Evolutionary conservation across 352 stramenopile species (phyloP).

Genomic region (Phytophthora constricta): DNA sequence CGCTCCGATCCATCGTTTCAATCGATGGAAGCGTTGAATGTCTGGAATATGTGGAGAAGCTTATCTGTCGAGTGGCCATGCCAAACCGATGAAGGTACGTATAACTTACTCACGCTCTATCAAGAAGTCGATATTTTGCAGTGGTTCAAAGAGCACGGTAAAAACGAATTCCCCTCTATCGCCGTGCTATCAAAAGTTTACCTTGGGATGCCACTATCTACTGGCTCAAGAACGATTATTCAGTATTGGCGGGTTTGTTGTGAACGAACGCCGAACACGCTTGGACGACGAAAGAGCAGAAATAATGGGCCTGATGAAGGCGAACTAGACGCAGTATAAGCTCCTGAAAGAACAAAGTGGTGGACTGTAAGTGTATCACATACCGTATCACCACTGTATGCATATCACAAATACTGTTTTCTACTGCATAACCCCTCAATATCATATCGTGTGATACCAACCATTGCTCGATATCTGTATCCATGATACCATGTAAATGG

Average conservation of each 20-base stretch:
- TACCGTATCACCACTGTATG: too few species aligned
- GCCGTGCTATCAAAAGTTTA: slow-evolving; percentile 3
- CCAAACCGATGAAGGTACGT: neutral
- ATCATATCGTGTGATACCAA: too few species aligned
- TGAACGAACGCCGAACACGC: slow-evolving; percentile 3
- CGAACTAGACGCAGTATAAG: slow-evolving; percentile 11
- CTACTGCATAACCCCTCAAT: too few species aligned
- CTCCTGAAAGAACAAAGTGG: neutral
- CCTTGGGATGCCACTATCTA: slow-evolving; percentile 3
- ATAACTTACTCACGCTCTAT: neutral
- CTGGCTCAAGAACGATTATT: slow-evolving; percentile 6
- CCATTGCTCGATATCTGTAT: too few species aligned
- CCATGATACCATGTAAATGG: too few species aligned
- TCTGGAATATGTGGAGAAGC: slow-evolving; percentile 3
- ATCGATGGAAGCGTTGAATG: neutral
- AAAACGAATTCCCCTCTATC: neutral
- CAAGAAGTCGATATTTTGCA: neutral
- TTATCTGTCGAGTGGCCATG: slow-evolving; percentile 1
- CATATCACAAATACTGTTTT: too few species aligned
- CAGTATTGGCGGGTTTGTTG: slow-evolving; percentile 10
- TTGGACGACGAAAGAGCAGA: slow-evolving; percentile 14
- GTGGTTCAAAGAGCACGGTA: neutral
- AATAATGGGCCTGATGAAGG: slow-evolving; percentile 17
- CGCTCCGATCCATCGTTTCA: too few species aligned
- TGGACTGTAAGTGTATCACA: too few species aligned